Percentiles rank a stretch among this genome's conserved stretches.
Conservation (phyloP, 306 rosid species). For the Vigna reflexopilosa region DNA sequence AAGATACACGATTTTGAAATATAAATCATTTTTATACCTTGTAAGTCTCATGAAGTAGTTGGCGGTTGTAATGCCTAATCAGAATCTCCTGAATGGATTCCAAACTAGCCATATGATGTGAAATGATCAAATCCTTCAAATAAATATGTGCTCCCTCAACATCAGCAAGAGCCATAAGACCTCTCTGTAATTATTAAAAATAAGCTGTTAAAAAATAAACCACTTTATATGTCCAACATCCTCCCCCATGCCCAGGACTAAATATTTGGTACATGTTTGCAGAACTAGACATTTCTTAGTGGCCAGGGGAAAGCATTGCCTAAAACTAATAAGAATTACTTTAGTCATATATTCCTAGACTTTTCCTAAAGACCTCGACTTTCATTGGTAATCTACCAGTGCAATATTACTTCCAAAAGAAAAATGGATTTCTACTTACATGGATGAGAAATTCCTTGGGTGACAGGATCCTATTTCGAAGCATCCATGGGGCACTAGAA, state of each 20-base stretch:
- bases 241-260: not conserved
- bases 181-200: slow-evolving; percentile 70
- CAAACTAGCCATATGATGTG: slow-evolving; percentile 94
- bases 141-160: slow-evolving; percentile 95
- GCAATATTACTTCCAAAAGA: not conserved
- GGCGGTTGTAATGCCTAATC: slow-evolving; percentile 84
- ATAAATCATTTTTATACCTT: slow-evolving; percentile 60
- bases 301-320: not conserved
- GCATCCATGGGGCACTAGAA: slow-evolving; percentile 96
- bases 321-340: not conserved
- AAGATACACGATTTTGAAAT: slow-evolving; percentile 22
- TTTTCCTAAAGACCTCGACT: not conserved
- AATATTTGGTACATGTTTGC: not conserved
- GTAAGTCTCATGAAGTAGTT: slow-evolving; percentile 91
- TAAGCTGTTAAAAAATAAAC: slow-evolving; percentile 22
- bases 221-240: not conserved
- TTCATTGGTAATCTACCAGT: not conserved
- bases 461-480: slow-evolving; percentile 68
- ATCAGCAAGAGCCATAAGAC: slow-evolving; percentile 94
- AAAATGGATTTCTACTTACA: slow-evolving; percentile 56
- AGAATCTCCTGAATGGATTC: slow-evolving; percentile 83
- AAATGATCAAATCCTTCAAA: slow-evolving; percentile 77
- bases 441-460: slow-evolving; percentile 83
- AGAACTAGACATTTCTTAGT: not conserved
- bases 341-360: not conserved